Base-by-base conservation (phyloP, 805 yeast species). In the baker's yeast (Saccharomyces cerevisiae) region DNA sequence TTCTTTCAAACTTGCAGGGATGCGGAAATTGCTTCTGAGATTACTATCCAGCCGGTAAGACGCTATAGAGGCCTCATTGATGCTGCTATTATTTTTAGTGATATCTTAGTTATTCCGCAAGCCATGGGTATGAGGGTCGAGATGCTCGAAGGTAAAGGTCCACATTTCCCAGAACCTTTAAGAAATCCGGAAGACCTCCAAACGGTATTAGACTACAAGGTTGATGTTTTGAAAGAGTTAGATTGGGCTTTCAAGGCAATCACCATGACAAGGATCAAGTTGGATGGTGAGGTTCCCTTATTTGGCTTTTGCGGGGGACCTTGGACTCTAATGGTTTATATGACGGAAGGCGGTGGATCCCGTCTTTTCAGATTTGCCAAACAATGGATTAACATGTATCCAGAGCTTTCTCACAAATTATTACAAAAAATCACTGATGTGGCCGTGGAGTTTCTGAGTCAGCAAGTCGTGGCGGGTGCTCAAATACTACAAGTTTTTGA, bases 221-320 rank as follows among this genome's bases (percentile, higher is more conserved):
- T 86, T 2, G 91, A 90, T 61, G 85, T 94, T 29, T 66, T 77
- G 56, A 81, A 85, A 66, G 90, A 85, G 62, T 77, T 94, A 53
- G 96, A 79, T 53, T 94, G 98, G 97, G 97, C 97, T 4, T 88
- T 89, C 75, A 84, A 87, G 64, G 87, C 97, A n/a, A 87, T 94
- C 61, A 86, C 95, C 3, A 72, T 88, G 59, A 94, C 99, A n/a
- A 80, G 99, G 71, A 77, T 77, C 59, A 89, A 87, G 65, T 79
- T 94, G 56, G 73, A 83, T 46, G 99, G 99, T 51, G 80, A 96
- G 64, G 97, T 91, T 11, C 99, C 99, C 29, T 75, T 94, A 57
- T 77, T 94, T 51, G 99, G 99, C 2, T 94, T 94, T 73, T 87
- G 90, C 61, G 99, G 99, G 53, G 97, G 96, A 8, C 99, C 99